These are phyloP conservation scores for Metarhizium album DNA, from an alignment of 2,329 filamentous ascomycete species.

Conservation along the genomic window DNA sequence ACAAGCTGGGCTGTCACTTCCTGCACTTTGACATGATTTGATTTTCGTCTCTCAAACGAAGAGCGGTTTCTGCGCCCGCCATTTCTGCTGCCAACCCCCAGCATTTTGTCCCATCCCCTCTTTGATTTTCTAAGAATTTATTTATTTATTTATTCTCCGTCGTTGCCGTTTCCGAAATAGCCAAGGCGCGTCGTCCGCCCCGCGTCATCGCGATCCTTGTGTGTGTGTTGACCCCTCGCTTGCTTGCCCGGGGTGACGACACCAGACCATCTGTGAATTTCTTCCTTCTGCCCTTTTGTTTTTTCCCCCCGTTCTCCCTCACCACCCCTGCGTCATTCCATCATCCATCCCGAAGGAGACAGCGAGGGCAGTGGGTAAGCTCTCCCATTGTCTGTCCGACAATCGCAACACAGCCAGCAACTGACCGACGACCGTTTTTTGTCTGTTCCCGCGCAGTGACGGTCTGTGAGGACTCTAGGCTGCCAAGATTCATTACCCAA, in stretches of 20 bases:
- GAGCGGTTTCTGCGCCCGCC: not conserved
- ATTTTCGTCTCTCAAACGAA: not conserved
- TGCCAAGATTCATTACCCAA: not conserved
- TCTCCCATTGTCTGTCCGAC: not conserved
- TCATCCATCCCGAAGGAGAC: slow-evolving; percentile 1
- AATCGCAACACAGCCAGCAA: not conserved
- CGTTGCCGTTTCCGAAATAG: not conserved
- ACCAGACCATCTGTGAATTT: not conserved
- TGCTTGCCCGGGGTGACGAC: slow-evolving; percentile 2
- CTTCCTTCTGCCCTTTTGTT: not conserved
- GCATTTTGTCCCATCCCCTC: not conserved
- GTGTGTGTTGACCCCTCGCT: slow-evolving; percentile 7
- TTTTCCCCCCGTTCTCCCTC: too few species aligned
- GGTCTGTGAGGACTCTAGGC: not conserved
- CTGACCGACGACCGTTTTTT: not conserved
- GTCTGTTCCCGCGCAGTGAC: not conserved
- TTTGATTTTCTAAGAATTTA: not conserved
- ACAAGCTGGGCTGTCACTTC: not conserved
- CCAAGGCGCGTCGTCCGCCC: slow-evolving; percentile 4
- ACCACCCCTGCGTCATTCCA: slow-evolving; percentile 1
- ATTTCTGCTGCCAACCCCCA: not conserved
- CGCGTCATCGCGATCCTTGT: slow-evolving; percentile 3
- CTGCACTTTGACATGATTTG: not conserved
- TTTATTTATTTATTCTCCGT: not conserved
- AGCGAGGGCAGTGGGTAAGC: not conserved